A percentile compares a stretch with the other conserved stretches of the same genome.
phyloP scores from a whole-genome alignment of 345 rosid species.

The Moricandia arvensis region DNA sequence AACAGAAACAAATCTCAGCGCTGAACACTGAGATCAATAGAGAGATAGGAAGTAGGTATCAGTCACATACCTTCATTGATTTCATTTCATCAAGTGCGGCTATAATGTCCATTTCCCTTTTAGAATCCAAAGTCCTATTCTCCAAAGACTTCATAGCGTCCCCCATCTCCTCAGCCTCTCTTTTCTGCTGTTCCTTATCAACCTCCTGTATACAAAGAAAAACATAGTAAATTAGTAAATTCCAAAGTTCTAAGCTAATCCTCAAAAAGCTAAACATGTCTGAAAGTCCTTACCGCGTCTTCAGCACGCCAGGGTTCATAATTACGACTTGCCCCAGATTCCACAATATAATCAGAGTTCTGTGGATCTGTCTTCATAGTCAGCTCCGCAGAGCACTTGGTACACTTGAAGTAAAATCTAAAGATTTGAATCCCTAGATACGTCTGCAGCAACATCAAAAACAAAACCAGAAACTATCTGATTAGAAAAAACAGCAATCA shows the following conservation, averaged over 20 bases:
- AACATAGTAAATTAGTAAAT: background rate
- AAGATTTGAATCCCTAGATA: conserved; percentile 88
- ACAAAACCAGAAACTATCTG: background rate
- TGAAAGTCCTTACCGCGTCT: conserved; percentile 58
- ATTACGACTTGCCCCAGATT: conserved; percentile 81
- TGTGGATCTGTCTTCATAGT: conserved; percentile 92
- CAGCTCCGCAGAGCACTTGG: conserved; percentile 88
- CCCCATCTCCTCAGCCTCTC: conserved; percentile 89
- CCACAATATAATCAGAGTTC: conserved; percentile 87
- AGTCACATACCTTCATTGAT: conserved; percentile 62
- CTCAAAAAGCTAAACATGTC: conserved; percentile 2
- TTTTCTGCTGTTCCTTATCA: conserved; percentile 54
- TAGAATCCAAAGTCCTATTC: conserved; percentile 86
- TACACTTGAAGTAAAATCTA: conserved; percentile 93
- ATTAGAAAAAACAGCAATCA: background rate
- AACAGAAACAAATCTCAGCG: background rate
- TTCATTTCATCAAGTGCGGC: conserved; percentile 96
- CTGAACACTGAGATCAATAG: background rate
- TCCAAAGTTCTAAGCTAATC: background rate
- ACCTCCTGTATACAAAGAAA: conserved; percentile 40
- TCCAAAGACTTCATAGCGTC: conserved; percentile 95
- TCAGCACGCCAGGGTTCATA: conserved; percentile 96
- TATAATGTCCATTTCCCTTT: conserved; percentile 91
- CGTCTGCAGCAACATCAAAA: conserved; percentile 48
- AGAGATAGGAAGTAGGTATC: background rate